These are phyloP conservation scores for Saturnispora sekii DNA, from an alignment of 805 yeast species.

Conservation along the genomic window DNA sequence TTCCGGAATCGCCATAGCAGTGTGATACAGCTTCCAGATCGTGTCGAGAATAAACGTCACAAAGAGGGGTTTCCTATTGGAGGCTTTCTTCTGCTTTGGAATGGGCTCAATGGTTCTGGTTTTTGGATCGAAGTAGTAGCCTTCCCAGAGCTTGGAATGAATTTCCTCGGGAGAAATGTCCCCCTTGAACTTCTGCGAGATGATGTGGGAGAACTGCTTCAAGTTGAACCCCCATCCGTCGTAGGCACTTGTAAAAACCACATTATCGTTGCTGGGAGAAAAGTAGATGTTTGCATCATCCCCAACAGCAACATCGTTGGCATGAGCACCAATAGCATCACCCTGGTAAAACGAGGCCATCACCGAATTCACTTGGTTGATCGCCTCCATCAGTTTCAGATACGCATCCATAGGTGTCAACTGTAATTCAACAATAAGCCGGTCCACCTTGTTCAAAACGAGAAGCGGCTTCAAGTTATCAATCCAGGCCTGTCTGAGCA, in stretches of 20 bases:
- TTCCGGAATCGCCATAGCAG: conserved; percentile 32
- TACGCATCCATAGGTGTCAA: conserved; percentile 81
- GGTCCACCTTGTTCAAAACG: conserved; percentile 85
- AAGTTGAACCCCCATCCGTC: conserved; percentile 98
- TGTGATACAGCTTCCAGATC: conserved; percentile 85
- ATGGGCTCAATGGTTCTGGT: conserved; percentile 70
- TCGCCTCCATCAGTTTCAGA: conserved; percentile 60
- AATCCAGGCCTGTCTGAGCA: conserved; percentile 89
- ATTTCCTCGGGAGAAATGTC: conserved; percentile 76
- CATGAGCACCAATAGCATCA: conserved; percentile 83
- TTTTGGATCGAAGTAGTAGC: conserved; percentile 80
- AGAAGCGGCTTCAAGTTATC: conserved; percentile 82
- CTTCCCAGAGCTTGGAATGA: conserved; percentile 93
- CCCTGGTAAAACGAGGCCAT: conserved; percentile 90
- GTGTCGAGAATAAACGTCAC: conserved; percentile 80
- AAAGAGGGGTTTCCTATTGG: conserved; percentile 66
- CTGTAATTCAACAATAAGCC: conserved; percentile 73
- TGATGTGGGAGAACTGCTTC: conserved; percentile 78
- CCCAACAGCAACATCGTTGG: conserved; percentile 53
- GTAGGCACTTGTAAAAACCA: conserved; percentile 79
- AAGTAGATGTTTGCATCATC: conserved; percentile 80
- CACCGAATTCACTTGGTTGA: conserved; percentile 93
- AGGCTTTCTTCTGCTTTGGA: conserved; percentile 47
- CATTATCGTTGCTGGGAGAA: conserved; percentile 80
- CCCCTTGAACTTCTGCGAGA: conserved; percentile 39